These are phyloP conservation scores for Blastosporella zonata DNA, from an alignment of 1,284 basidiomycete species.

Conservation along the genomic window DNA sequence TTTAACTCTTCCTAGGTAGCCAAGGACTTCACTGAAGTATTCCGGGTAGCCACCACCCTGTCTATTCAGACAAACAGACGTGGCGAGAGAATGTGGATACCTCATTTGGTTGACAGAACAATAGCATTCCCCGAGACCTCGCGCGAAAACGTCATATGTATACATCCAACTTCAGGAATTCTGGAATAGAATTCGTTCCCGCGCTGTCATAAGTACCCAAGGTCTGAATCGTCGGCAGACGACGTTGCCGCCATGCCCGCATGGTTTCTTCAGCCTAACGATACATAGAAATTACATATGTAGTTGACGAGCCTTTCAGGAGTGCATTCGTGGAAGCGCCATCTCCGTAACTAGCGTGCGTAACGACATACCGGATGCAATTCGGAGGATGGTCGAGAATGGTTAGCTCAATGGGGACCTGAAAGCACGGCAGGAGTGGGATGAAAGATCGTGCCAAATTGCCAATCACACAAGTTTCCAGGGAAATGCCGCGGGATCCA, in stretches of 20 bases:
- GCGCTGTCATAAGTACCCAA: slow-evolving; percentile 20
- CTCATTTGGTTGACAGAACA: slow-evolving; percentile 1
- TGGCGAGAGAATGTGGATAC: slow-evolving; percentile 11
- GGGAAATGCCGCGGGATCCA: slow-evolving; percentile 4
- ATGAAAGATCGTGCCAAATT: slow-evolving; percentile 9
- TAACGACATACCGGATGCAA: slow-evolving; percentile 2
- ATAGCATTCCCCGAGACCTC: slow-evolving; percentile 17
- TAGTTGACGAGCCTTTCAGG: background rate
- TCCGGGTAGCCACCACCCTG: slow-evolving; percentile 5
- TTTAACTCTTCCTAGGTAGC: background rate
- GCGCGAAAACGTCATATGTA: slow-evolving; percentile 15
- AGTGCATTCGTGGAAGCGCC: background rate
- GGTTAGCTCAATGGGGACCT: slow-evolving; percentile 2
- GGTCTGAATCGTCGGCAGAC: background rate
- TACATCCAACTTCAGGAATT: background rate
- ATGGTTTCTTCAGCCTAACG: slow-evolving; percentile 1
- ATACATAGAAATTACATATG: background rate
- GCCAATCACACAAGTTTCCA: background rate
- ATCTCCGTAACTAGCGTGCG: background rate
- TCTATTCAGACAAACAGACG: slow-evolving; percentile 1
- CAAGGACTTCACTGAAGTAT: slow-evolving; percentile 6
- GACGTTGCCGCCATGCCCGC: slow-evolving; percentile 1
- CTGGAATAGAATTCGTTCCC: slow-evolving; percentile 11
- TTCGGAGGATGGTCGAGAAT: slow-evolving; percentile 9
- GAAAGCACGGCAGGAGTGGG: background rate